Percentiles rank a stretch among this genome's conserved stretches.
Conservation (phyloP, 2,329 filamentous ascomycete species). For the Aschersonia sp. region DNA sequence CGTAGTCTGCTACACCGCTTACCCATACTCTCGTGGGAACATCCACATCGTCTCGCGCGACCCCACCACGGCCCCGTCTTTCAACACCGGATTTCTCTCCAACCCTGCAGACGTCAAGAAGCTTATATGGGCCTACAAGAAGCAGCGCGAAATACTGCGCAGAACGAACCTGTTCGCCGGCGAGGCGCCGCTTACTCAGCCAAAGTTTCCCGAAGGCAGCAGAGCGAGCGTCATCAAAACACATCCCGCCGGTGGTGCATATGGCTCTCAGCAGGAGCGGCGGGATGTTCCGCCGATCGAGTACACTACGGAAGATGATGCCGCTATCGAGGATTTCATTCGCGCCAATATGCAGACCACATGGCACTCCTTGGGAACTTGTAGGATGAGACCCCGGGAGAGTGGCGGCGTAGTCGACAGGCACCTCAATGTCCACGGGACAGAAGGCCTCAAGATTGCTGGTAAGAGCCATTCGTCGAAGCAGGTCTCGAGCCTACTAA, state of each 20-base stretch:
- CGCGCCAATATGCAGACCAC: conserved; percentile 22
- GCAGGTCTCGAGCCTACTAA: background rate
- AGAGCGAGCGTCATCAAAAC: conserved; percentile 18
- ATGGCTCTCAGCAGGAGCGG: conserved; percentile 13
- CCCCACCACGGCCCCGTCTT: conserved; percentile 30
- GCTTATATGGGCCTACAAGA: conserved; percentile 50
- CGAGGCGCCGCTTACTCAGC: conserved; percentile 25
- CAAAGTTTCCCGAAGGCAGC: conserved; percentile 24
- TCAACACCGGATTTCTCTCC: conserved; percentile 36
- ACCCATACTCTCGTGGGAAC: conserved; percentile 45
- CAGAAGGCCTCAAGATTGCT: conserved; percentile 26
- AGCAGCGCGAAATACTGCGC: conserved; percentile 42
- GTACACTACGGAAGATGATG: conserved; percentile 33
- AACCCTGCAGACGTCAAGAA: conserved; percentile 38
- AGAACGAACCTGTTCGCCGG: conserved; percentile 36
- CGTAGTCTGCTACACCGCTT: conserved; percentile 36
- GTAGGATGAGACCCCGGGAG: conserved; percentile 30
- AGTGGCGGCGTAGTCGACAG: conserved; percentile 30
- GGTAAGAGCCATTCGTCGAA: conserved; percentile 13
- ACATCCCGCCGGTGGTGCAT: conserved; percentile 7
- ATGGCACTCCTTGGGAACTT: conserved; percentile 35
- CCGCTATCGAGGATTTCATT: conserved; percentile 27
- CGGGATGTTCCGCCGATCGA: conserved; percentile 15
- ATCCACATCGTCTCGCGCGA: conserved; percentile 40
- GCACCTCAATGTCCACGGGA: conserved; percentile 27